Evolutionary conservation across 768 basidiomycete species (phyloP), one percentile per base, ranked within the genome.

Genomic region (Kwoniella heveanensis): DNA sequence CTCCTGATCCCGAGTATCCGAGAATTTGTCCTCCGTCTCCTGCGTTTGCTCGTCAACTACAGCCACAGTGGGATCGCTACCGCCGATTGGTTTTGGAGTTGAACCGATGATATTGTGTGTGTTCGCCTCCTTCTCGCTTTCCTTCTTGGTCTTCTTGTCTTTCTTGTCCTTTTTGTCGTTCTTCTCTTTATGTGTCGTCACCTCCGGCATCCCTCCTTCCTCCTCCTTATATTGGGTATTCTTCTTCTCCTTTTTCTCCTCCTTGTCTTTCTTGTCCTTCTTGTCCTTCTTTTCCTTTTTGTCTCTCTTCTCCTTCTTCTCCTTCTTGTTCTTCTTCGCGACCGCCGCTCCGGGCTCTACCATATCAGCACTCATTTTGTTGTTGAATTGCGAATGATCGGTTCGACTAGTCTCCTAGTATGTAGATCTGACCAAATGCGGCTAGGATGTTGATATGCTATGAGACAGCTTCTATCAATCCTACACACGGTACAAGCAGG

Each of bases 251-350:
- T 56, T 56, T 37, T 22, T 46, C n/a, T 39, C 56, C 24, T 57
- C 26, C 56, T 21, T 57, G 10, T 47, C 44, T 21, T 37, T 25
- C 48, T 55, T 49, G 5, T 63, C 60, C 44, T 64, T 66, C 54
- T 67, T 44, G 4, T 44, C 39, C 64, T 61, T 69, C 65, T 66
- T 69, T 15, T 54, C 47, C 36, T 71, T 64, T 27, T 66, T 64
- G 26, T 52, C 59, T 50, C 62, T 66, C 47, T 63, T 60, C 39
- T 62, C 64, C 39, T 64, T 67, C 30, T 57, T 52, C n/a, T 64
- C 48, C 32, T 57, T 48, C 50, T 57, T 57, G 27, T 64, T 46
- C 26, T 65, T 49, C 52, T 64, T 57, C 55, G 64, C 65, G 57
- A 65, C 66, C 25, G 60, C 54, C 17, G 19, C 39, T 9, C 19